Conservation (phyloP, 2,329 filamentous ascomycete genomes). For the Monosporascus sp. region DNA sequence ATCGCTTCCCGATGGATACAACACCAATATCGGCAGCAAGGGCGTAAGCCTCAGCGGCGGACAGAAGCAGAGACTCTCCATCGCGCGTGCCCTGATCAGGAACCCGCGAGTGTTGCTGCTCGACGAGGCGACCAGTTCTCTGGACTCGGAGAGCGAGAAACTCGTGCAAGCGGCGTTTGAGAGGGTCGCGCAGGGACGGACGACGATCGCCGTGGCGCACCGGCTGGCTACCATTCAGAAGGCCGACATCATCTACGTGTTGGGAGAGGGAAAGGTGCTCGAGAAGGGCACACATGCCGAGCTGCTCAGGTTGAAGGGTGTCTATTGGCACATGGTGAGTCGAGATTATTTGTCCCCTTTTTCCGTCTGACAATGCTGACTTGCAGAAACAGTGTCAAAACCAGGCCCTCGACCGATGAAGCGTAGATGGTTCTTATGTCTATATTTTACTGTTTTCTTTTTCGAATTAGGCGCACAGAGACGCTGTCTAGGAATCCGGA, state of each 20-base stretch:
- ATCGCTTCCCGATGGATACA: slow-evolving; percentile 59
- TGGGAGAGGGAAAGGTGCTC: slow-evolving; percentile 56
- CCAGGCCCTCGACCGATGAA: no score
- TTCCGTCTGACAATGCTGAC: no score
- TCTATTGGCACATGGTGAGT: slow-evolving; percentile 51
- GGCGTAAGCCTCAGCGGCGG: slow-evolving; percentile 62
- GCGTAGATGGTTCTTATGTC: no score
- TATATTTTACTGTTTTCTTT: no score
- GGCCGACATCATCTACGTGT: slow-evolving; percentile 68
- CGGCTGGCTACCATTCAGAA: slow-evolving; percentile 68
- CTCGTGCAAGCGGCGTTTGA: slow-evolving; percentile 60
- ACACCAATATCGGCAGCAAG: slow-evolving; percentile 58
- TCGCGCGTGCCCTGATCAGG: slow-evolving; percentile 60
- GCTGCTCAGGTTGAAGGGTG: slow-evolving; percentile 39
- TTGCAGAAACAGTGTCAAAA: no score
- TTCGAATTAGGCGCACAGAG: no score
- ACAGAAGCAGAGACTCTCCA: slow-evolving; percentile 63
- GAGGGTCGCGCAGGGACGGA: slow-evolving; percentile 48
- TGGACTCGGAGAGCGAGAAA: slow-evolving; percentile 49
- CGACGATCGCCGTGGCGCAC: slow-evolving; percentile 70
- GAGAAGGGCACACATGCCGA: slow-evolving; percentile 44
- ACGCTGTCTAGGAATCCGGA: no score
- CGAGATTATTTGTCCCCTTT: no score
- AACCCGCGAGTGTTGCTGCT: slow-evolving; percentile 58
- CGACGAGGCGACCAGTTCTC: slow-evolving; percentile 64